Base-by-base conservation (phyloP, 2,329 filamentous ascomycete genomes). In the Leptographium procerum region DNA sequence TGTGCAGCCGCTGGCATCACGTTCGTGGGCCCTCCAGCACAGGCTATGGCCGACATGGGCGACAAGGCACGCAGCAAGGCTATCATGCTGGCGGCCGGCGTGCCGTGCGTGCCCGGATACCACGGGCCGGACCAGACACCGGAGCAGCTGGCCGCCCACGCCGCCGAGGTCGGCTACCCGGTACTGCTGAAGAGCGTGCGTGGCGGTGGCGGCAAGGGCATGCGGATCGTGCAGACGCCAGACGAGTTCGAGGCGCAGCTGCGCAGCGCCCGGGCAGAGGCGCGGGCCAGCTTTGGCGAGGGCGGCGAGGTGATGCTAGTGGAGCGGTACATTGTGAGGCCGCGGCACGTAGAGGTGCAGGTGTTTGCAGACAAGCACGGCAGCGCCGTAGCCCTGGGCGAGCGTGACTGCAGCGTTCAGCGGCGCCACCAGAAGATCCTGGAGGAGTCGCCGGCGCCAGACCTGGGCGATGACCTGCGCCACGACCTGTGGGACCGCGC, bases 51-150 rank as follows among this genome's bases (percentile, higher is more conserved):
- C 59, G 90, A 91, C 60, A 96, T 96, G 91, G 91, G 91, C 55
- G 89, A 95, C 74, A 96, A 96, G 75, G 91, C 87, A 58, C 80
- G 88, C 60, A 94, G 89, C 56, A 99, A 99, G 72, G 88, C 96
- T 69, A 96, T 99, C 68, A 97, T 99, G 94, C 90, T 83, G 36
- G 84, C 84, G 5, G 92, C 94, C n/a, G 90, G 91, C 10, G 94
- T 99, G 4, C 91, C 91, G 5, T 97, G 94, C 67, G 94, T 99
- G 54, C 94, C 94, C 0, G 94, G 94, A 0, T 99, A 99, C 67
- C 94, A 97, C 69, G 94, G 94, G 22, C 67, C 78, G 1, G 89
- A 96, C 56, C 94, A 99, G 73, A 83, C 87, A 54, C 77, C 80
- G 52, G 70, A 74, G 58, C 72, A 82, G 64, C 70, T 86, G 29